A percentile compares a stretch with the other conserved stretches of the same genome.
These are phyloP conservation scores for Sphagnum fallax DNA, from an alignment of 228 moss, liverwort and hornwort species.

Conservation along the genomic window DNA sequence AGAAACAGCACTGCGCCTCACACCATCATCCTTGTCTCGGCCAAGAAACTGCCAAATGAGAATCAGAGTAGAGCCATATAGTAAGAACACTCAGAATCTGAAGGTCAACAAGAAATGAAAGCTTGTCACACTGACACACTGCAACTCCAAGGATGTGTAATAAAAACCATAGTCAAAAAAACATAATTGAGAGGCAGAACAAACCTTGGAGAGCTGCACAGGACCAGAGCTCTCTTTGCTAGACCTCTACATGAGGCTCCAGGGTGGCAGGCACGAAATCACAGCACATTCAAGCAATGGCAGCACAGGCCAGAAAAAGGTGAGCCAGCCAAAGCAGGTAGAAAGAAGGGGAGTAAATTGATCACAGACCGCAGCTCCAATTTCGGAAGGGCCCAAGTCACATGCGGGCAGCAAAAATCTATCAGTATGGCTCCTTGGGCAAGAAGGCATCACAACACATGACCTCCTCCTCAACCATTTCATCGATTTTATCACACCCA, in stretches of 20 bases:
- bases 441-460: not conserved
- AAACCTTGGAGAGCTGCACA: slow-evolving; percentile 93
- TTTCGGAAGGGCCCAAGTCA: slow-evolving; percentile 99
- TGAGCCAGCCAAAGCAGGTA: slow-evolving; percentile 76
- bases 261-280: slow-evolving; percentile 41
- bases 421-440: slow-evolving; percentile 57
- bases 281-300: slow-evolving; percentile 53
- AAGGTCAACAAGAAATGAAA: too few relatives aligned
- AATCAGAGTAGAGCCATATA: not conserved
- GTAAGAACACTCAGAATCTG: too few relatives aligned
- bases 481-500: not conserved
- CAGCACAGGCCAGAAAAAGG: slow-evolving; percentile 59
- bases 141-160: not conserved
- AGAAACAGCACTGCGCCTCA: slow-evolving; percentile 89
- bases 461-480: slow-evolving; percentile 1
- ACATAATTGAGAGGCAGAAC: too few relatives aligned
- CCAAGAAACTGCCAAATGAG: slow-evolving; percentile 64
- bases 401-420: slow-evolving; percentile 95
- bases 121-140: not conserved
- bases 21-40: slow-evolving; percentile 58
- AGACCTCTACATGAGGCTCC: slow-evolving; percentile 57
- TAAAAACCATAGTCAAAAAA: not conserved
- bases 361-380: slow-evolving; percentile 99
- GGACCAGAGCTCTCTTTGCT: slow-evolving; percentile 84
- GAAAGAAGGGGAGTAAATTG: slow-evolving; percentile 65